phyloP scores from a whole-genome alignment of 2,329 filamentous ascomycete species.

The Verruconis gallopava region DNA sequence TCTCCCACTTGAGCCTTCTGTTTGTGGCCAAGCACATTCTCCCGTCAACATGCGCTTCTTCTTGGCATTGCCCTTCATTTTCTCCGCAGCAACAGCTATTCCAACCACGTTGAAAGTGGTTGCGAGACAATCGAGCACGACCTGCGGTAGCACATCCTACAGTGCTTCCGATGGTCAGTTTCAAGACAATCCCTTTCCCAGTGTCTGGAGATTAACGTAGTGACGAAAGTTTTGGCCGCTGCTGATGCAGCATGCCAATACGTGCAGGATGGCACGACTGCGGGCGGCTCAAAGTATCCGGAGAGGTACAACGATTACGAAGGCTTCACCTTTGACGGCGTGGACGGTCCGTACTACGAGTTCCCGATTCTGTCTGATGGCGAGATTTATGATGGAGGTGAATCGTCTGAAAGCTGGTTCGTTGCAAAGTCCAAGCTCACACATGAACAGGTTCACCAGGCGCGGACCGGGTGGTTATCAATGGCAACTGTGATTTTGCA shows the following conservation, averaged over 20 bases:
- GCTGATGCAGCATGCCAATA: slow-evolving; percentile 39
- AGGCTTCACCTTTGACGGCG: slow-evolving; percentile 44
- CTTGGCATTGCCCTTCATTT: too few species aligned
- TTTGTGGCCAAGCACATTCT: too few species aligned
- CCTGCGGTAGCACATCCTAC: too few species aligned
- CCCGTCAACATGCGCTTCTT: too few species aligned
- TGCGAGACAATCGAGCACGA: too few species aligned
- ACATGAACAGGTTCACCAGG: slow-evolving; percentile 43
- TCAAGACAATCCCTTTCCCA: too few species aligned
- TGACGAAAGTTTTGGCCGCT: slow-evolving; percentile 33
- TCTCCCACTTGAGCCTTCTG: too few species aligned
- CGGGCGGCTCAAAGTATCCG: slow-evolving; percentile 37
- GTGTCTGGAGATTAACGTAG: too few species aligned
- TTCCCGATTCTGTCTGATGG: slow-evolving; percentile 44
- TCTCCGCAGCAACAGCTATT: too few species aligned
- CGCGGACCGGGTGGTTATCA: slow-evolving; percentile 54
- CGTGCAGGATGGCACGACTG: slow-evolving; percentile 28
- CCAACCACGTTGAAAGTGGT: too few species aligned
- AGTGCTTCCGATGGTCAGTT: too few species aligned
- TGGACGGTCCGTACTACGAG: slow-evolving; percentile 48
- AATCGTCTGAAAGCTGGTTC: slow-evolving; percentile 14
- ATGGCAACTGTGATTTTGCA: slow-evolving; percentile 41
- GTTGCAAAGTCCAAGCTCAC: slow-evolving; percentile 8
- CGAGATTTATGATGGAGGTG: slow-evolving; percentile 42
- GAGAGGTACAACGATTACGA: slow-evolving; percentile 51